These are phyloP conservation scores for Periconia sp. DNA, from an alignment of 2,329 filamentous ascomycete species.

Conservation along the genomic window DNA sequence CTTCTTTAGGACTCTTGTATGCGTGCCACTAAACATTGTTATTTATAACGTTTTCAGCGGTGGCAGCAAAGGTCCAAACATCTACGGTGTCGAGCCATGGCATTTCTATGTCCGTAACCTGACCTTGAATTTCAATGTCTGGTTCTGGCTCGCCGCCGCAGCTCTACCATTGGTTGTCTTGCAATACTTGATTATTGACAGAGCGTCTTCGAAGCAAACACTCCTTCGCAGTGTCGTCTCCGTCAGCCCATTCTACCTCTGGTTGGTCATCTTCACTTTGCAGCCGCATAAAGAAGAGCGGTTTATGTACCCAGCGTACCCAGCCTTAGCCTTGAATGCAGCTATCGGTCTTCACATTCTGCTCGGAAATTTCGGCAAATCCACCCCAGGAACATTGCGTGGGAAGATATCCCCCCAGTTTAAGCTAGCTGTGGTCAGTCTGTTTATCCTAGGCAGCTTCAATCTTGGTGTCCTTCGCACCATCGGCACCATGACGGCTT, in stretches of 20 bases:
- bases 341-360: constrained; percentile 81
- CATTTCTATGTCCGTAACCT: constrained; percentile 94
- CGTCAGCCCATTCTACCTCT: constrained; percentile 86
- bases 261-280: constrained; percentile 85
- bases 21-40: constrained; percentile 91
- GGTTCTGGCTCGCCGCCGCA: constrained; percentile 78
- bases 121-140: constrained; percentile 90
- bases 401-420: constrained; percentile 73
- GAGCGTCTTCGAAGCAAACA: constrained; percentile 65
- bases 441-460: constrained; percentile 64
- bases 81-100: constrained; percentile 97
- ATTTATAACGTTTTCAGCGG: constrained; percentile 91
- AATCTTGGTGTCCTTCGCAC: constrained; percentile 71
- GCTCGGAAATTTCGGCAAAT: constrained; percentile 72
- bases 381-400: constrained; percentile 65
- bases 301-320: constrained; percentile 98
- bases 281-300: constrained; percentile 98
- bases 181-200: constrained; percentile 67
- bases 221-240: constrained; percentile 77
- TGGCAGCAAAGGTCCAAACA: constrained; percentile 75
- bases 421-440: constrained; percentile 66
- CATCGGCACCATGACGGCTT: constrained; percentile 76
- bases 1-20: constrained; percentile 77
- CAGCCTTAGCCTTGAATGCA: constrained; percentile 85
- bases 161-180: constrained; percentile 74